Base-by-base conservation (phyloP, 1,284 basidiomycete species). In the Ustilago hordei region DNA sequence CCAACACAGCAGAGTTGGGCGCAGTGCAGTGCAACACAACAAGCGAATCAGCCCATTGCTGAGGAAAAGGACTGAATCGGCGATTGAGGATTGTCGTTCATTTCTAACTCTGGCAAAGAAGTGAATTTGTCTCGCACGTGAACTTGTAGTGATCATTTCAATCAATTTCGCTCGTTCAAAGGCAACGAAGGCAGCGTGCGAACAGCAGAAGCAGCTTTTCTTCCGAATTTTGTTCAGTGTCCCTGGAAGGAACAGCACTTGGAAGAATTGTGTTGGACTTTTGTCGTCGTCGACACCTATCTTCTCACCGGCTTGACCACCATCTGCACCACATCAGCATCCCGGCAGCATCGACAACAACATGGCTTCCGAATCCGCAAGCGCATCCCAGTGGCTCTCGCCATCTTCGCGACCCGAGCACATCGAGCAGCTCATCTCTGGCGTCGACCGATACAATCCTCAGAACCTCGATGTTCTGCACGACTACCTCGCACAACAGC, bases 401-500 rank as follows among this genome's bases (percentile, higher is more conserved):
- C 81, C 83, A n/a, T 62, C 81, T 3, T 75, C 67, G 55, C 70
- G 83, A 41, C 82, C 82, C 56, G 71, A 78, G 65, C 78, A 82
- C 68, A 83, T 84, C 57, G 80, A 84, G 34, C 79, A 82, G 69
- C 75, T 84, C 71, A 85, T 85, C 70, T 80, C 80, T 15, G 83
- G 81, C 62, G 81, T 85, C 55, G 95, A 98, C 89, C 91, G 95
- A 73, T 98, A 98, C 88, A 98, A 98, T 87, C 95, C 95, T 45
- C 92, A 93, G 68, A 98, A 97, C 87, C 91, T 96, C 69, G 89
- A 91, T 48, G 93, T 95, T 75, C 91, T 98, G 69, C 94, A 97
- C 88, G 95, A 97, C 85, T 98, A 98, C 88, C 91, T 98, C 68
- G 93, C 92, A 85, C 91, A 93, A 85, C 95, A 98, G 88, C 93